A percentile compares a stretch with the other conserved stretches of the same genome.
These are phyloP conservation scores for Tripterygium wilfordii DNA, from an alignment of 177 flowering plant genomes.

Conservation along the genomic window DNA sequence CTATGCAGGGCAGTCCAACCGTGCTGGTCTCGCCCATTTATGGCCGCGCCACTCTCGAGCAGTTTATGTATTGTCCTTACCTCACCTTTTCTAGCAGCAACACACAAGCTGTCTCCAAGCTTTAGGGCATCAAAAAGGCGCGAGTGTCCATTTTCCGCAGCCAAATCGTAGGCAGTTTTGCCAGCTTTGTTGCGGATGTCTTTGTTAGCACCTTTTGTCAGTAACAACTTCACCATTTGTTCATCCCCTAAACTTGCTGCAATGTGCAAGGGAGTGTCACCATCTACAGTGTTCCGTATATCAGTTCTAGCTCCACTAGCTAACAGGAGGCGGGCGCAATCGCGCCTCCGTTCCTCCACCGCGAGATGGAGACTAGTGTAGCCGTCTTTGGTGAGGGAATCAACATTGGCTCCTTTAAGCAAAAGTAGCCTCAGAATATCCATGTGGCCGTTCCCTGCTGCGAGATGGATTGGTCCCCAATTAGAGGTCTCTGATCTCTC, in stretches of 20 bases:
- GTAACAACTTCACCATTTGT: constrained; percentile 51
- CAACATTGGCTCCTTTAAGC: constrained; percentile 48
- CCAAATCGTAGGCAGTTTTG: constrained; percentile 59
- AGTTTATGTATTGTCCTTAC: constrained; percentile 38
- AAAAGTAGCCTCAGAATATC: constrained; percentile 59
- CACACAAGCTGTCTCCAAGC: constrained; percentile 51
- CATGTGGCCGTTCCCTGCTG: constrained; percentile 49
- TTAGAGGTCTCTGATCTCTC: constrained; percentile 35
- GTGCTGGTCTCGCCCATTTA: constrained; percentile 57
- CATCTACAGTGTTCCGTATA: constrained; percentile 21
- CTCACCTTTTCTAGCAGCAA: constrained; percentile 63
- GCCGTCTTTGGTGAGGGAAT: constrained; percentile 49
- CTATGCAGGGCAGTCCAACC: constrained; percentile 50
- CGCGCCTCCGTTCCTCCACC: constrained; percentile 47
- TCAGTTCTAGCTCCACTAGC: constrained; percentile 42
- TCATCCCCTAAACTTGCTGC: constrained; percentile 61
- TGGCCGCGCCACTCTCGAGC: constrained; percentile 51
- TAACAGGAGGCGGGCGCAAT: constrained; percentile 49
- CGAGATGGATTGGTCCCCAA: constrained; percentile 57
- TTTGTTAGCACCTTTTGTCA: constrained; percentile 66
- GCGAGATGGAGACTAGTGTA: constrained; percentile 61
- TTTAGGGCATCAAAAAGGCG: constrained; percentile 48
- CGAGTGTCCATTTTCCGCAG: constrained; percentile 49
- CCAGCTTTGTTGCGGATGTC: constrained; percentile 45
- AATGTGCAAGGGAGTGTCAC: constrained; percentile 58